Base-by-base conservation (phyloP, 2,329 filamentous ascomycete species). In the Diplodia scrobiculata region DNA sequence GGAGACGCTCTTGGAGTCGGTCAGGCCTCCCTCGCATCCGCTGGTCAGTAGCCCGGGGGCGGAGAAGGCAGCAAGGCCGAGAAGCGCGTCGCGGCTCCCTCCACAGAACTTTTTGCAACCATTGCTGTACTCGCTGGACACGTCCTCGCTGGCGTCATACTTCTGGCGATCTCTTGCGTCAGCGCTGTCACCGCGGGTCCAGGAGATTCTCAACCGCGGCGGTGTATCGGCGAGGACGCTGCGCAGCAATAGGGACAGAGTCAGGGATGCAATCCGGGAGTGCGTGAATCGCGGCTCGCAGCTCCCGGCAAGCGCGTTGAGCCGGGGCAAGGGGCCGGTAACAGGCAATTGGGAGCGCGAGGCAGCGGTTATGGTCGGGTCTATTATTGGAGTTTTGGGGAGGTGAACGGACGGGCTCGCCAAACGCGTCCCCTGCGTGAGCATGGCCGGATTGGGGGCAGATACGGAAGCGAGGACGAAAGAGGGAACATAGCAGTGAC, bases 101-200 rank as follows among this genome's bases (percentile, higher is more conserved):
- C 66, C 72, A 32, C 66, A 72, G 55, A 86, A 86, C 66, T 84
- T 97, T 50, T 83, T 97, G 0, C 85, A 89, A 66, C 89, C 89
- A 0, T 80, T 97, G 0, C 84, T 96, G 9, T 81, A 85, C 11
- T 83, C 89, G n/a, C 85, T 99, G 7, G 95, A 98, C 77, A 97
- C 92, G 0, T 87, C 91, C 0, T 95, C 91, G 1, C 81, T 99
- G 17, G 87, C 92, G 1, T 94, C 91, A 0, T 96, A 94, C 76
- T 99, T 97, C 79, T 99, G 95, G 92, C 86, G 95, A 63, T 91
- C 90, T 9, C 85, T 98, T 72, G 95, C 95, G 0, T 87, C 90
- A 0, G 89, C 87, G 66, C 82, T 98, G 67, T 86, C 89, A 3
- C 82, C 87, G 0, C 86, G 91, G 25, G 92, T 97, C 0, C 89